Evolutionary conservation across 192 early-diverging fungal species (phyloP).

Genomic region (Backusella mclennaniae): DNA sequence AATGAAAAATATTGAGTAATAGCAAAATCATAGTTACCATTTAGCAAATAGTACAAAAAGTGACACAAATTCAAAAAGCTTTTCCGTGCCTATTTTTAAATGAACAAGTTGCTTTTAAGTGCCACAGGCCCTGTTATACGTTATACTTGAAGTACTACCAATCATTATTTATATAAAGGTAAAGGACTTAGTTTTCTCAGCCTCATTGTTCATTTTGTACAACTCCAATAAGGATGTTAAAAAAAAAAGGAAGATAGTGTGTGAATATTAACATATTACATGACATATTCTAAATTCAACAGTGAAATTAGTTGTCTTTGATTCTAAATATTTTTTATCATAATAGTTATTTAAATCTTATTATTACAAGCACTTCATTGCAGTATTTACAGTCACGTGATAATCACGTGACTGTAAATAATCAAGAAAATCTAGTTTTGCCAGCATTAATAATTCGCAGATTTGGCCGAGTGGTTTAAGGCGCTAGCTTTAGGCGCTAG

Average conservation of each 20-base stretch:
- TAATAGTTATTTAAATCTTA: background rate
- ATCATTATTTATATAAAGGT: background rate
- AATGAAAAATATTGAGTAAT: background rate
- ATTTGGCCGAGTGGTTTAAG: slow-evolving; percentile 9
- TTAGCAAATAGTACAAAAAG: background rate
- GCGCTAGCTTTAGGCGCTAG: slow-evolving; percentile 9
- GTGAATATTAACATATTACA: background rate
- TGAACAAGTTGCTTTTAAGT: background rate
- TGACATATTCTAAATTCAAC: background rate
- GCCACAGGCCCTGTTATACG: background rate
- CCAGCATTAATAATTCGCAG: background rate
- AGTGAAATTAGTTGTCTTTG: background rate
- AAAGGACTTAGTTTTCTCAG: background rate
- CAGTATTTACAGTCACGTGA: background rate
- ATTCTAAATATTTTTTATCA: background rate
- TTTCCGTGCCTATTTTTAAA: background rate
- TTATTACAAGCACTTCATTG: too few species aligned
- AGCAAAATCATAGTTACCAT: background rate
- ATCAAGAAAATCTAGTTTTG: background rate
- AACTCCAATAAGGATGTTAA: background rate
- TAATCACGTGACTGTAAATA: background rate
- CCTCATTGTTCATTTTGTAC: background rate
- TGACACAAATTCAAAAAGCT: background rate
- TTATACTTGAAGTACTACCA: background rate
- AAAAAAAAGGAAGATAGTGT: background rate